A percentile compares a stretch with the other conserved stretches of the same genome.
Evolutionary conservation across 768 basidiomycete species (phyloP).

Genomic region (Pleurotus giganteus): DNA sequence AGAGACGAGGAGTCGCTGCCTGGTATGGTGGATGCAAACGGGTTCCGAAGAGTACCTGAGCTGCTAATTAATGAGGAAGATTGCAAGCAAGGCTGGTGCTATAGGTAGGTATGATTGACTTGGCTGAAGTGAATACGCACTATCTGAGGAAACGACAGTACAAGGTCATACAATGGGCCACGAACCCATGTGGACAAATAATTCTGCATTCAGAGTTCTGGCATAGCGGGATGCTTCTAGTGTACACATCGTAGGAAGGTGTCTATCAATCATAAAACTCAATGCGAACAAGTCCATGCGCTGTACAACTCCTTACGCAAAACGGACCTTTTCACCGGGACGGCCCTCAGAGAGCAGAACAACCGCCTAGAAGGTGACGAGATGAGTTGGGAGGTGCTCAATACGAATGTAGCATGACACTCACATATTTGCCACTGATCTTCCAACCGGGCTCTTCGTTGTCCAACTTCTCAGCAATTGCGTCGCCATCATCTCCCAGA

Average conservation of each 20-base stretch:
- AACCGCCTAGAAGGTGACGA: constrained; percentile 74
- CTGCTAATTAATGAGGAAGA: too few relatives aligned
- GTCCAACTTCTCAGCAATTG: constrained; percentile 76
- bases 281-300: background rate
- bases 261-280: too few relatives aligned
- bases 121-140: too few relatives aligned
- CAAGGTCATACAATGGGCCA: too few relatives aligned
- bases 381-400: constrained; percentile 77
- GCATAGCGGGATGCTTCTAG: background rate
- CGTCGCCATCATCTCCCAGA: constrained; percentile 65
- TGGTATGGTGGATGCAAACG: too few relatives aligned
- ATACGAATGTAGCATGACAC: constrained; percentile 27
- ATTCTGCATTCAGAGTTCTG: too few relatives aligned
- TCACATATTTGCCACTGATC: constrained; percentile 94
- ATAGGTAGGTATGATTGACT: too few relatives aligned
- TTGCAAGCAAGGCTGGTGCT: too few relatives aligned
- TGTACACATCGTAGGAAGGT: background rate
- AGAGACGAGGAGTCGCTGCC: too few relatives aligned
- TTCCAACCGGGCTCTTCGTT: constrained; percentile 91
- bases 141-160: too few relatives aligned
- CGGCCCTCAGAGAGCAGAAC: constrained; percentile 86
- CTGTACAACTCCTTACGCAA: constrained; percentile 38
- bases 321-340: constrained; percentile 85
- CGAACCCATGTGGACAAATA: too few relatives aligned
- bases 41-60: too few relatives aligned